Conservation (phyloP, 169 alveolate genomes). For the Cryptosporidium bovis region DNA sequence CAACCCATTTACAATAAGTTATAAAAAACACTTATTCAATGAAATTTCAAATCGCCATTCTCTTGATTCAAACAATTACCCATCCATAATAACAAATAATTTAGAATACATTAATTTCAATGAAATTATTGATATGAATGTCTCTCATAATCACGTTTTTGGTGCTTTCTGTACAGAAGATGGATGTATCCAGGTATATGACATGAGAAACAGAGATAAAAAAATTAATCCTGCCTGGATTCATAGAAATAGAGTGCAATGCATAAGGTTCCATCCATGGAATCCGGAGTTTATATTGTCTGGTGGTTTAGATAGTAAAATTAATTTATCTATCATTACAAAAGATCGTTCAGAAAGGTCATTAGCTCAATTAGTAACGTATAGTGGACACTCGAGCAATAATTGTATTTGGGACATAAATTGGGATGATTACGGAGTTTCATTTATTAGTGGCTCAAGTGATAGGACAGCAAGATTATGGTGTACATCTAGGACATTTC, state of each 20-base stretch:
- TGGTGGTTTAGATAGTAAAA: constrained; percentile 48
- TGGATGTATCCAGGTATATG: constrained; percentile 45
- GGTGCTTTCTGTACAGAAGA: constrained; percentile 67
- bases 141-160: constrained; percentile 45
- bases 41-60: constrained; percentile 21
- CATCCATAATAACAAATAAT: constrained; percentile 44
- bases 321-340: constrained; percentile 40
- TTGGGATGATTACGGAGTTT: constrained; percentile 83
- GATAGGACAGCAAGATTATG: constrained; percentile 85
- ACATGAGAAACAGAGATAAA: constrained; percentile 16
- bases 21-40: constrained; percentile 37
- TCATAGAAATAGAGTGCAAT: constrained; percentile 60
- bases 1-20: constrained; percentile 21
- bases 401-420: constrained; percentile 81
- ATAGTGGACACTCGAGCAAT: constrained; percentile 38
- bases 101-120: background rate
- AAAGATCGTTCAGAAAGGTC: constrained; percentile 1
- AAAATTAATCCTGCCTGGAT: constrained; percentile 40
- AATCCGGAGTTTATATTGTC: constrained; percentile 36
- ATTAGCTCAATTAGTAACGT: constrained; percentile 35
- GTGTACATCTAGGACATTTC: constrained; percentile 76
- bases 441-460: constrained; percentile 83
- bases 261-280: constrained; percentile 66
- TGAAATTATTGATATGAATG: constrained; percentile 58
- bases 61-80: constrained; percentile 28